Evolutionary conservation across 441 rosid genomes (phyloP).

Genomic region (Brassica balearica): DNA sequence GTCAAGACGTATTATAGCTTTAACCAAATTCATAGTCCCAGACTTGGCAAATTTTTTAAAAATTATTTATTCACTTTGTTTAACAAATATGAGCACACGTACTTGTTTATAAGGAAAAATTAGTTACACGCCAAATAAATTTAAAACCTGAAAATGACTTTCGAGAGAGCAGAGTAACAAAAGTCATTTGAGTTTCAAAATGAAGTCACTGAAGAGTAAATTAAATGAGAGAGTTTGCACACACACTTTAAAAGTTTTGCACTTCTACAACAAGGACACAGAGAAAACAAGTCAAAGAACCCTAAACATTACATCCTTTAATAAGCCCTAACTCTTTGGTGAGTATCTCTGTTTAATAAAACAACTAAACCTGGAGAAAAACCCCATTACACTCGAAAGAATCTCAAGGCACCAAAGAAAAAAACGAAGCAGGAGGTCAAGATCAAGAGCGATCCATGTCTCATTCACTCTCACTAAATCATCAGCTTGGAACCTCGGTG

Average conservation of each 20-base stretch:
- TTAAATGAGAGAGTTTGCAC: conserved; percentile 28
- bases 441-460: conserved; percentile 8
- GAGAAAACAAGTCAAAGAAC: conserved; percentile 26
- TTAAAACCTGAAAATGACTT: background rate
- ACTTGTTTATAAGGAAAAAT: too few relatives aligned
- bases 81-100: background rate
- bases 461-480: conserved; percentile 13
- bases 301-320: conserved; percentile 38
- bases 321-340: conserved; percentile 37
- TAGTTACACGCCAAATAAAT: background rate
- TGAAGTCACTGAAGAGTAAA: background rate
- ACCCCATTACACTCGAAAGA: conserved; percentile 30
- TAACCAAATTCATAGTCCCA: background rate
- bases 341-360: conserved; percentile 29
- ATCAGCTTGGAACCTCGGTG: conserved; percentile 40
- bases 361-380: conserved; percentile 23
- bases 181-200: background rate
- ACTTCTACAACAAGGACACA: conserved; percentile 33
- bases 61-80: background rate
- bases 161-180: background rate
- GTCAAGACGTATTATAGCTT: background rate
- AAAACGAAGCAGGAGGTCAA: background rate
- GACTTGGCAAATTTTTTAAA: background rate
- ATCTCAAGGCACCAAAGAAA: conserved; percentile 12
- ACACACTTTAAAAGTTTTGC: conserved; percentile 17